Base-by-base conservation (phyloP, 2,329 filamentous ascomycete species). In the Blastomyces percursus region DNA sequence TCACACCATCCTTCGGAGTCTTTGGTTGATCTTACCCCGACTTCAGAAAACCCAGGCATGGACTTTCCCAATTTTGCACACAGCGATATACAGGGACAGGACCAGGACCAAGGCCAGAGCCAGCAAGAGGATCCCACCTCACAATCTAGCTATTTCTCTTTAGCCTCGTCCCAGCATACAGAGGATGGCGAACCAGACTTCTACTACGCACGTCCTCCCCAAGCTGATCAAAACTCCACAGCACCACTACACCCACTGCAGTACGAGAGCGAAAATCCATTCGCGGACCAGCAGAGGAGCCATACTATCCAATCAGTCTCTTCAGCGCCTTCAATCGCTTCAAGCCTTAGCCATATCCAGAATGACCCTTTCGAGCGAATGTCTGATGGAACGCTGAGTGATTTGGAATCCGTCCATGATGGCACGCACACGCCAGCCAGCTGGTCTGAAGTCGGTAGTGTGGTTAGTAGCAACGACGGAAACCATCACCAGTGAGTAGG, bases 401-500 rank as follows among this genome's bases (percentile, higher is more conserved):
- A 77, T 24, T 61, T 76, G 60, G 76, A 68, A 51, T 69, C 66
- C 12, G 69, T 71, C 3, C 65, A 68, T 40, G 71, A 68, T n/a
- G 71, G 72, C 11, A 64, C 70, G 50, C 66, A 68, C 62, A 78
- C 76, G 27, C 75, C 76, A 19, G 70, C 71, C 55, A 77, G 75
- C 66, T 78, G 76, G 76, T 78, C 76, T 44, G 76, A 78, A 61
- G 69, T 78, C 52, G 76, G 76, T 16, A 78, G 76, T 64, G 76
- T 77, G 58, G 66, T 77, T 32, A 78, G 76, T 67, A 71, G 71
- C 44, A 74, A 77, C 61, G 75, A 78, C 65, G 70, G 62, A 14
- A 62, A 63, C 42, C 63, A 70, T 44, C 64, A 70, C 55, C 64
- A 65, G 24, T 67, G 60, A 64, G 55, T 48, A 21, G 6, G 51